Conservation (phyloP, 257 asterid species). For the Osmanthus fragrans region DNA sequence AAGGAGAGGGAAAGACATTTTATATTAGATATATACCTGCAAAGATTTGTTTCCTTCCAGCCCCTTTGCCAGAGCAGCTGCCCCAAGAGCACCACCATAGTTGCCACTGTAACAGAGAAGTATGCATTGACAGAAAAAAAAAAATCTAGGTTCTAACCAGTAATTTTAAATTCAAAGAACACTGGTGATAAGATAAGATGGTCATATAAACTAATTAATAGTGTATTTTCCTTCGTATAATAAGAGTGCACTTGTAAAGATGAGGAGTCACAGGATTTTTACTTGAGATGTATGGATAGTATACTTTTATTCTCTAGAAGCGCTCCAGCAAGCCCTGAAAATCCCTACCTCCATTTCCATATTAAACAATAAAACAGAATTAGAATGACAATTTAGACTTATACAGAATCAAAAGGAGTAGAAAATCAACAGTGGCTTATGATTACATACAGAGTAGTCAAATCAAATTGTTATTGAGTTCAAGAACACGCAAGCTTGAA, state of each 20-base stretch:
- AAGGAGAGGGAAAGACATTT: neutral
- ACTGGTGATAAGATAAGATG: constrained; percentile 6
- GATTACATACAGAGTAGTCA: constrained; percentile 84
- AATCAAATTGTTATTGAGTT: constrained; percentile 82
- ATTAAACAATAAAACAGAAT: constrained; percentile 39
- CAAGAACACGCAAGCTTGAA: constrained; percentile 83
- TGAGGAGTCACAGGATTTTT: constrained; percentile 29
- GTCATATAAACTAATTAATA: neutral
- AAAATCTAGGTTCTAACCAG: constrained; percentile 17
- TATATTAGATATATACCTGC: constrained; percentile 52
- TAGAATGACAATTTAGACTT: constrained; percentile 32
- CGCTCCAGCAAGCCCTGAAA: constrained; percentile 95
- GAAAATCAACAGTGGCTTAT: constrained; percentile 17
- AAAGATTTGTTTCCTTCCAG: constrained; percentile 83
- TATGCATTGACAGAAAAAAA: constrained; percentile 13
- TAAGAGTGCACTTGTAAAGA: constrained; percentile 3
- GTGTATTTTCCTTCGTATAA: constrained; percentile 1
- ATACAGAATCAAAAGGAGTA: constrained; percentile 16
- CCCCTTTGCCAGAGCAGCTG: constrained; percentile 91
- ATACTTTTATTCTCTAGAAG: constrained; percentile 77
- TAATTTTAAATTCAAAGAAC: constrained; percentile 3
- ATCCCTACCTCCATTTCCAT: constrained; percentile 97
- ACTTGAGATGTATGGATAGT: constrained; percentile 79
- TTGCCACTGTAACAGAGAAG: constrained; percentile 66
- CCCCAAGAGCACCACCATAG: constrained; percentile 97